These are phyloP conservation scores for Lactarius hengduanensis DNA, from an alignment of 768 basidiomycete genomes.

Conservation along the genomic window DNA sequence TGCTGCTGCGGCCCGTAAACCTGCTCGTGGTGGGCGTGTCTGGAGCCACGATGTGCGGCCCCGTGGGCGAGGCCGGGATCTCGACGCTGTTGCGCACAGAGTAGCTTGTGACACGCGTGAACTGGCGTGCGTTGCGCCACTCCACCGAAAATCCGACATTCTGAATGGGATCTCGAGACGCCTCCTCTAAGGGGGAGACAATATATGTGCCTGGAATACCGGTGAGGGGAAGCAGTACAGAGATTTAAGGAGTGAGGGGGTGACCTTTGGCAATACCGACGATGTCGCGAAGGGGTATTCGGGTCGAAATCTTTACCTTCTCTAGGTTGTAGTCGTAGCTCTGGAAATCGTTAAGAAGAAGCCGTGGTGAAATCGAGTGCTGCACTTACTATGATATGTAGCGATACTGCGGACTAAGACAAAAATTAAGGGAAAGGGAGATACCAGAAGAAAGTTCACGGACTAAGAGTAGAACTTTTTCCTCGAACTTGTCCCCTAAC, in stretches of 20 bases:
- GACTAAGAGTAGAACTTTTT: conserved; percentile 89
- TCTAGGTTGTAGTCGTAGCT: conserved; percentile 93
- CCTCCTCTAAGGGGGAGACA: conserved; percentile 88
- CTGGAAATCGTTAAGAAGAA: conserved; percentile 39
- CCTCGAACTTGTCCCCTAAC: conserved; percentile 81
- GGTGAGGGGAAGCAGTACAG: not conserved
- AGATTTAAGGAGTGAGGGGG: conserved; percentile 13
- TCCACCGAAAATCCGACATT: conserved; percentile 85
- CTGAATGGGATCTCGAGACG: conserved; percentile 81
- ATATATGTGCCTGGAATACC: conserved; percentile 80
- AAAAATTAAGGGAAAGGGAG: conserved; percentile 16
- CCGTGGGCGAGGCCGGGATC: conserved; percentile 24
- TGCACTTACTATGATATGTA: conserved; percentile 73
- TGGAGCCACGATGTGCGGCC: not conserved
- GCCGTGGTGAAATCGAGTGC: not conserved
- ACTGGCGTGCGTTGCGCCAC: conserved; percentile 72
- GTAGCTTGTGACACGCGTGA: conserved; percentile 80
- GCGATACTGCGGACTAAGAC: conserved; percentile 44
- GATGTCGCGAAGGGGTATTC: conserved; percentile 84
- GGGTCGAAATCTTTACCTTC: conserved; percentile 87
- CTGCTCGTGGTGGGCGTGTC: conserved; percentile 2
- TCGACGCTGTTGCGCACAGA: conserved; percentile 72
- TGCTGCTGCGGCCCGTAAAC: not conserved
- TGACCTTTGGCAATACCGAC: conserved; percentile 74
- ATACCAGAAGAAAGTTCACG: conserved; percentile 38